Percentiles rank a stretch among this genome's conserved stretches.
These are phyloP conservation scores for Tagetes patula DNA, from an alignment of 129 eudicot species.

Conservation along the genomic window DNA sequence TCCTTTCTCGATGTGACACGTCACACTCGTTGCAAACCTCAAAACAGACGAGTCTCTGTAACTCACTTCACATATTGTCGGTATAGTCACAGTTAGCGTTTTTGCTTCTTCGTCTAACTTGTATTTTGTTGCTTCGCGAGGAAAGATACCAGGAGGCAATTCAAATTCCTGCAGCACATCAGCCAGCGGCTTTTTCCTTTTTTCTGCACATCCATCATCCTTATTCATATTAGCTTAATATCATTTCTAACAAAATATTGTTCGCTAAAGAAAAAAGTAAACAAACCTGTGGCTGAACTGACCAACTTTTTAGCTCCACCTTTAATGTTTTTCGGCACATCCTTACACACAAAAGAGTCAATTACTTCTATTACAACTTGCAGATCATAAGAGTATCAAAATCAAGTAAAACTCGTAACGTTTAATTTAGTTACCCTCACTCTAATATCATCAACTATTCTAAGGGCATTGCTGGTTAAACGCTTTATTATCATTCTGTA, in stretches of 20 bases:
- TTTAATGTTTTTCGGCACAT: slow-evolving; percentile 57
- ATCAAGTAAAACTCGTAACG: no score
- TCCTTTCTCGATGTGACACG: slow-evolving; percentile 51
- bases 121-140: slow-evolving; percentile 45
- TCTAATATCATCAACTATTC: no score
- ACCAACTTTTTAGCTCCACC: slow-evolving; percentile 71
- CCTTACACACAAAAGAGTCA: slow-evolving; percentile 30
- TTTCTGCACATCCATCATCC: slow-evolving; percentile 18
- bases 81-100: slow-evolving; percentile 40
- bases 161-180: slow-evolving; percentile 51
- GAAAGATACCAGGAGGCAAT: slow-evolving; percentile 44
- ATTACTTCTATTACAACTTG: background rate
- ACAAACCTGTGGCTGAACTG: slow-evolving; percentile 47
- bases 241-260: background rate
- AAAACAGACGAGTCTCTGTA: slow-evolving; percentile 50
- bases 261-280: background rate
- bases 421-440: no score
- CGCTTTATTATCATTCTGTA: no score
- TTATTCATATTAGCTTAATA: no score
- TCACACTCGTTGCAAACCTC: slow-evolving; percentile 41
- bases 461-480: no score
- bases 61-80: slow-evolving; percentile 43
- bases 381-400: no score
- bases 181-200: slow-evolving; percentile 45
- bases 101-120: slow-evolving; percentile 42